Evolutionary conservation across 2,329 filamentous ascomycete genomes (phyloP), one percentile per base, ranked within the genome.

Genomic region (Aureobasidium namibiae): DNA sequence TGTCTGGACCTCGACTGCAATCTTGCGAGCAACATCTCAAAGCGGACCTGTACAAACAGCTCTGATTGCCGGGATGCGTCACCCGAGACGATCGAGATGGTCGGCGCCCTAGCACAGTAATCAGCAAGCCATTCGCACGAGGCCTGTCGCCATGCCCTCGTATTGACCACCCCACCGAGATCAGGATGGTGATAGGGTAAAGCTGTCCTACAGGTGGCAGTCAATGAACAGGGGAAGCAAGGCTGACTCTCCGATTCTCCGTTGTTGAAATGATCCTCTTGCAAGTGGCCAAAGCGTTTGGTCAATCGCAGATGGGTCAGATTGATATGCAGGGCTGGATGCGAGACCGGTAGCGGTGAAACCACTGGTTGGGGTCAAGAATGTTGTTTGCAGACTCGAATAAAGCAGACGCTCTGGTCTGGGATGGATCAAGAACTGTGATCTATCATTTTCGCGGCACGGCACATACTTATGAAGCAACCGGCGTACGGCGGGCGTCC

Each of bases 391-490:
- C 52, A 29, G 39, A n/a, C 10, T 56, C 52, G 38, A 18, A 33
- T 18, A 24, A 18, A 44, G 24, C 33, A 16, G 23, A 46, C 39
- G 24, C 50, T n/a, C 21, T 44, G 50, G 23, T 44, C 36, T 44
- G 34, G 26, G 31, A 34, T 8, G 16, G 26, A 16, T n/a, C 31
- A 38, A 18, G 14, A 38, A 34, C 11, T 41, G 54, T 58, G 44
- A 58, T 58, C 54, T 24, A 36, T 49, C 44, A 58, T 24, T 58
- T 58, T 41, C n/a, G 33, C 54, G 44, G 44, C 54, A 58, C 54
- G 54, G 54, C 41, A 56, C 23, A 46, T 45, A 29, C 33, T 56
- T 36, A 56, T 44, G 26, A 34, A 56, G 26, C 14, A 29, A 34
- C 29, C 26, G 14, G 14, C 11, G 33, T 31, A 13, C 34, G 18